These are phyloP conservation scores for Gossypium raimondii DNA, from an alignment of 345 rosid species.

Conservation along the genomic window DNA sequence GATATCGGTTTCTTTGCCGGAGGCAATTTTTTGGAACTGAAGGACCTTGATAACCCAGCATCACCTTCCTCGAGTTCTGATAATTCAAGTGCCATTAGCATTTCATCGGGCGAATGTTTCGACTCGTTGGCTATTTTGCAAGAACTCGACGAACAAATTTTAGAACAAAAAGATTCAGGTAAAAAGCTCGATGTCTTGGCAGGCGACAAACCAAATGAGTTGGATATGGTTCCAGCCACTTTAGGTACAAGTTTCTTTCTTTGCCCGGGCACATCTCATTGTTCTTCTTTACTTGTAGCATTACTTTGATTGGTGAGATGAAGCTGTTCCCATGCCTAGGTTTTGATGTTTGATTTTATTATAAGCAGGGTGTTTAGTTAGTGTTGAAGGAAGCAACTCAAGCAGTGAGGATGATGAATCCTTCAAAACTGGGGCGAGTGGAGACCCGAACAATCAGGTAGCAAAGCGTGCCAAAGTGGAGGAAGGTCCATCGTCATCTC, in stretches of 20 bases:
- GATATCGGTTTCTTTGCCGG: conserved; percentile 11
- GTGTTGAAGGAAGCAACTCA: conserved; percentile 17
- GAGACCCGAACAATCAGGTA: not conserved
- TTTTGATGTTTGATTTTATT: not conserved
- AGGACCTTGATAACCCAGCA: conserved; percentile 35
- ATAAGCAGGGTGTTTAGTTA: conserved; percentile 14
- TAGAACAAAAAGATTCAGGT: conserved; percentile 11
- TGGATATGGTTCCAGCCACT: conserved; percentile 26
- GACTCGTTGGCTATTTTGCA: conserved; percentile 37
- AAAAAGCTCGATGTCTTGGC: conserved; percentile 25
- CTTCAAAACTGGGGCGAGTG: not conserved
- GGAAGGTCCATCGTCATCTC: conserved; percentile 24
- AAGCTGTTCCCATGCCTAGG: not conserved
- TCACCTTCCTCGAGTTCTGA: conserved; percentile 45
- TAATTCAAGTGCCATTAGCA: conserved; percentile 45
- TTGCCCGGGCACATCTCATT: not conserved
- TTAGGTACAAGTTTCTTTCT: conserved; percentile 25
- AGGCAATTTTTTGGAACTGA: conserved; percentile 43
- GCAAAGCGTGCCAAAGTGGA: conserved; percentile 10
- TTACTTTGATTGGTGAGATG: no score
- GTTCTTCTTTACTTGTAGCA: not conserved
- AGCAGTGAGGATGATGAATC: not conserved
- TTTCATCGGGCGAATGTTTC: conserved; percentile 46
- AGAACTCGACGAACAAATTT: conserved; percentile 30
- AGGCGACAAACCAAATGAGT: conserved; percentile 22